Conservation (phyloP, 2,329 filamentous ascomycete species). For the Hypomyces perniciosus region DNA sequence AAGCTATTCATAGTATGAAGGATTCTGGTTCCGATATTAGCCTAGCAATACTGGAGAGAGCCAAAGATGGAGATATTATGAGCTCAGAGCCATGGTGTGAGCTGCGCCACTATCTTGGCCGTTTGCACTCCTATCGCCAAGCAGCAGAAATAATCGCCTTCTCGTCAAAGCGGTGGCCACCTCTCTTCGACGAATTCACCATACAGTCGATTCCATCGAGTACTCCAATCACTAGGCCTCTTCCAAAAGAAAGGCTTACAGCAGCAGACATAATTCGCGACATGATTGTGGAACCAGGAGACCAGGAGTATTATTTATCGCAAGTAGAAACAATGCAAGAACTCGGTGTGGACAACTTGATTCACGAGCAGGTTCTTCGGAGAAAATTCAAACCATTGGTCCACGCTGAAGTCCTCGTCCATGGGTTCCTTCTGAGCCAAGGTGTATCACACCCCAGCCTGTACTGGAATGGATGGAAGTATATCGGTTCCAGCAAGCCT, state of each 20-base stretch:
- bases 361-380: not conserved
- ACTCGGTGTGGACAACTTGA: not conserved
- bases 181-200: not conserved
- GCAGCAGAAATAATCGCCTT: not conserved
- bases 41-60: too few relatives aligned
- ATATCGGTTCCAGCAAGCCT: slow-evolving; percentile 2
- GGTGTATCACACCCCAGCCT: not conserved
- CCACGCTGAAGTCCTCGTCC: slow-evolving; percentile 1
- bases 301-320: not conserved
- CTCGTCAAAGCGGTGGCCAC: not conserved
- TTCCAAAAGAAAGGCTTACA: not conserved
- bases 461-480: not conserved
- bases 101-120: too few relatives aligned
- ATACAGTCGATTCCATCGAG: not conserved
- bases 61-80: too few relatives aligned
- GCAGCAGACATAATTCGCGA: not conserved
- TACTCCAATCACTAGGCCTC: not conserved
- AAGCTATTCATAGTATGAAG: too few relatives aligned
- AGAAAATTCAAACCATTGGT: not conserved
- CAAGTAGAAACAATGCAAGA: not conserved
- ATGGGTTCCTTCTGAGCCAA: not conserved
- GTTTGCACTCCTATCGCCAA: not conserved
- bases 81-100: too few relatives aligned
- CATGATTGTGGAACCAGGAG: not conserved
- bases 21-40: too few relatives aligned